Base-by-base conservation (phyloP, 1,284 basidiomycete genomes). In the Hymenochaete sp. region DNA sequence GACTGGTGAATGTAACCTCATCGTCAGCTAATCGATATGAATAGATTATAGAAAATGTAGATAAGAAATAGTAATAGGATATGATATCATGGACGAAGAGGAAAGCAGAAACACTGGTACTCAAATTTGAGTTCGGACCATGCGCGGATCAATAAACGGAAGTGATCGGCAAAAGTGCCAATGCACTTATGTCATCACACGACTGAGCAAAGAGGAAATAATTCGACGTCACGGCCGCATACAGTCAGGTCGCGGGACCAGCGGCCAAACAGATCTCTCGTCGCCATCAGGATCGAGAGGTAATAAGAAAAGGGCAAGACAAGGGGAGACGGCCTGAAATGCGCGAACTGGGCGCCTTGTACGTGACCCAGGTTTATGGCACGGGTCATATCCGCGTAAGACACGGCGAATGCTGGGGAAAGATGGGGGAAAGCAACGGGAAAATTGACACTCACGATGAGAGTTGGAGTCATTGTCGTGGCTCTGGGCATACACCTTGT, bases 401-500 rank as follows among this genome's bases (percentile, higher is more conserved):
- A 40, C 24, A 19, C 16, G 41, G n/a, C n/a, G n/a, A n/a, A n/a
- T n/a, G n/a, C 4, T 16, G 11, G 18, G 16, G 27, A 16, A 31
- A 22, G 36, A 13, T 19, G 5, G 36, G 9, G 14, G 21, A 19
- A 39, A 21, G 11, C 19, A 14, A 33, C 13, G n/a, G 14, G 36
- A 33, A 37, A 37, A 27, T 44, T 25, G 26, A 32, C 29, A 68
- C 77, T 52, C 65, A 87, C 84, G 69, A 35, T 70, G 74, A 51
- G 71, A 72, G 47, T 66, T 67, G 47, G 67, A 60, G 60, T 87
- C 82, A 44, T 72, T 66, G 62, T 86, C 82, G 53, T 69, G 67
- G 3, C 77, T 67, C 59, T 85, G 81, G 3, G 83, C 83, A 65
- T 88, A 87, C 66, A 81, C 66, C 62, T 80, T 83, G 72, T 87